A percentile compares a stretch with the other conserved stretches of the same genome.
These are phyloP conservation scores for Suillus decipiens DNA, from an alignment of 768 basidiomycete species.

Conservation along the genomic window DNA sequence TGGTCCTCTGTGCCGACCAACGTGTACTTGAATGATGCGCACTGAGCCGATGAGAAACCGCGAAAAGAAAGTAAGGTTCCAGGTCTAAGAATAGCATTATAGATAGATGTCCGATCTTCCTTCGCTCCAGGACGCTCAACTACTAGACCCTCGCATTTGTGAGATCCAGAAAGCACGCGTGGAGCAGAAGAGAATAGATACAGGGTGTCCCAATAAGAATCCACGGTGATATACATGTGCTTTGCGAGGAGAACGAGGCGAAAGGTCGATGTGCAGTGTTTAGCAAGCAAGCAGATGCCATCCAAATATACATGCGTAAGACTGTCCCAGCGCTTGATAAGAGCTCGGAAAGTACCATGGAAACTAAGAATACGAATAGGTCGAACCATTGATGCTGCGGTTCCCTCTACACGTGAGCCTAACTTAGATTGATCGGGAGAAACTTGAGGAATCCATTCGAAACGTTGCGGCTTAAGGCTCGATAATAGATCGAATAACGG, in stretches of 20 bases:
- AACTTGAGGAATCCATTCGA: conserved; percentile 8
- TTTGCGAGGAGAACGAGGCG: conserved; percentile 5
- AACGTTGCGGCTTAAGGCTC: conserved; percentile 2
- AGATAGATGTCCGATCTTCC: background rate
- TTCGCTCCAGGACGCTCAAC: background rate
- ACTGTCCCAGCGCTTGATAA: conserved; percentile 9
- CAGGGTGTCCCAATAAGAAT: background rate
- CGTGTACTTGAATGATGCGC: background rate
- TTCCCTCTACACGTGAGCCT: background rate
- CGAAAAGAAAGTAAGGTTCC: background rate
- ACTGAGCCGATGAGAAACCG: conserved; percentile 1
- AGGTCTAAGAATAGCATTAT: background rate
- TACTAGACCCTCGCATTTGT: background rate
- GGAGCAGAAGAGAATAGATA: background rate
- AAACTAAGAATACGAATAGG: conserved; percentile 4
- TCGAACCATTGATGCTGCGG: background rate
- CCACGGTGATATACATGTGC: conserved; percentile 3
- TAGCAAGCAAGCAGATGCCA: conserved; percentile 9
- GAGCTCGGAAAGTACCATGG: background rate
- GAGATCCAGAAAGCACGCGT: background rate
- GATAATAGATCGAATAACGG: conserved; percentile 12
- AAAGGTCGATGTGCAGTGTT: background rate
- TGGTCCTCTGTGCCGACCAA: background rate
- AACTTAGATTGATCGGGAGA: background rate
- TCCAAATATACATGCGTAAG: conserved; percentile 10